A percentile compares a stretch with the other conserved stretches of the same genome.
These are phyloP conservation scores for Penstemon barbatus DNA, from an alignment of 257 asterid genomes.

Conservation along the genomic window DNA sequence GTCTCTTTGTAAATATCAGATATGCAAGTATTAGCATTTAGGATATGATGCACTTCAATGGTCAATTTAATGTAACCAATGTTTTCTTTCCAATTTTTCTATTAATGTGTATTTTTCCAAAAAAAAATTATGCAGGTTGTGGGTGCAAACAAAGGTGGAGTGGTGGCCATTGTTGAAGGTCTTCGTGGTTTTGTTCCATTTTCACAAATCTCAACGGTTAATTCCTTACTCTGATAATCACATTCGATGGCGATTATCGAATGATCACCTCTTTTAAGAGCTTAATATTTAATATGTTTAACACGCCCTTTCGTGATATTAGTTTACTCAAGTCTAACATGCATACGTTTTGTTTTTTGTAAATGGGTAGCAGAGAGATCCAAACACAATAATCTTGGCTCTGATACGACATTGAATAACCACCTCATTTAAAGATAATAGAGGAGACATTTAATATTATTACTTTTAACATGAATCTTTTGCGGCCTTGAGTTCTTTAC, in stretches of 20 bases:
- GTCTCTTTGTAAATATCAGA: not conserved
- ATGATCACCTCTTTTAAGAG: too few species aligned
- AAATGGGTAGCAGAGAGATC: too few species aligned
- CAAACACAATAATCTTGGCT: too few species aligned
- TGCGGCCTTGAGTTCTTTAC: not conserved
- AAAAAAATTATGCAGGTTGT: conserved; percentile 55
- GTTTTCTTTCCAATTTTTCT: not conserved
- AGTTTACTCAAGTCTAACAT: too few species aligned
- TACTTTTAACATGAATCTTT: too few species aligned
- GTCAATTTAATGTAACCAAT: not conserved
- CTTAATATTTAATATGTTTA: too few species aligned
- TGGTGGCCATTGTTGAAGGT: conserved; percentile 86
- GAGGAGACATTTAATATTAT: too few species aligned
- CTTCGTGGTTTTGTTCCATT: conserved; percentile 94
- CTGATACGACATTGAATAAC: too few species aligned
- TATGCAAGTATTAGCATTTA: not conserved
- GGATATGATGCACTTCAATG: not conserved
- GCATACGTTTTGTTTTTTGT: too few species aligned
- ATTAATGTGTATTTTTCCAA: not conserved
- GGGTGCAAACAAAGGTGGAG: conserved; percentile 98
- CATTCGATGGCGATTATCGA: not conserved
- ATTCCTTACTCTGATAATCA: conserved; percentile 31
- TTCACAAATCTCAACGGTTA: conserved; percentile 86
- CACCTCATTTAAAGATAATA: too few species aligned
- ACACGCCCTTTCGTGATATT: too few species aligned